Evolutionary conservation across 331 rosid species (phyloP), one percentile per base, ranked within the genome.

Genomic region (Rosa hybrid): DNA sequence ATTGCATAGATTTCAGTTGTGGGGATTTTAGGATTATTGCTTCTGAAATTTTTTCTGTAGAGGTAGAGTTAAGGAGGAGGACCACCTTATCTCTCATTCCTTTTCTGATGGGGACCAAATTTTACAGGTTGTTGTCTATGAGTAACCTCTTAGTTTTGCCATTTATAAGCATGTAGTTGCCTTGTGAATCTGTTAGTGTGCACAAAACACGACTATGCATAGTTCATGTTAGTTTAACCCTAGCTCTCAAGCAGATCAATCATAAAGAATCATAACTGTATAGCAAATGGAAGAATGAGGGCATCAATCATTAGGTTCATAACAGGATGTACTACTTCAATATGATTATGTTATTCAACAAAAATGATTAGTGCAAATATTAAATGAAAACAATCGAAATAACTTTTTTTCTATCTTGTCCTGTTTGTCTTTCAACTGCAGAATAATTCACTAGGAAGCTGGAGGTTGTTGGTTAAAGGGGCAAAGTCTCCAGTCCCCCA

Each of bases 41-140:
- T 49, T 20, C n/a, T 6, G 45, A 38, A 60, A 62, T 3, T 9
- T 57, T 50, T 50, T 80, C 13, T 56, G 78, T 6, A 46, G 21
- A 53, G 76, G 75, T 54, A 44, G 46, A 75, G 81, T 72, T 60
- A 30, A 45, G 23, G 71, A 17, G 46, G 71, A 76, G 82, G 84
- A 80, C 82, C 87, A 76, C 79, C 87, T 80, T 80, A 63, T 54
- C 87, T 41, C 78, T 60, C 75, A 60, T 57, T 60, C 57, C 71
- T 27, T 59, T 38, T 71, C 63, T 73, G 45, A 78, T 10, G 76
- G 79, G 86, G 86, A 73, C 79, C 79, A 78, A 65, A 54, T 5
- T 62, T 64, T 73, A 63, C 42, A 53, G 49, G 49, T 45, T 63
- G 23, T 42, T 42, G 41, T n/a, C 21, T 51, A 45, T 54, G 48